Evolutionary conservation across 805 yeast genomes (phyloP).

Genomic region (Ogataea pilisensis): DNA sequence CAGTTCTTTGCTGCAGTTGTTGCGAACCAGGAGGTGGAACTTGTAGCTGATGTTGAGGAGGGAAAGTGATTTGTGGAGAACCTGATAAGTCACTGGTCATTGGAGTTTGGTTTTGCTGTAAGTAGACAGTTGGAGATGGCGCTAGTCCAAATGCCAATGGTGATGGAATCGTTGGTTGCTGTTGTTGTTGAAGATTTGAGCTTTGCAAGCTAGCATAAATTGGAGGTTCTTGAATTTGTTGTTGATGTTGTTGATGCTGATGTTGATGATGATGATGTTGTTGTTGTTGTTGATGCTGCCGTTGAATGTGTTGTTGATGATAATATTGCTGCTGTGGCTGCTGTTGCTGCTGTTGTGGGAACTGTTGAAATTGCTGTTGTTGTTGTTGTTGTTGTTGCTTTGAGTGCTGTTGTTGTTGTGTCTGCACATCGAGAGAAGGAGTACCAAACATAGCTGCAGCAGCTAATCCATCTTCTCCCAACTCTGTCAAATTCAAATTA

Average conservation of each 20-base stretch:
- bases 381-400: background rate
- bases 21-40: background rate
- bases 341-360: background rate
- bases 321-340: slow-evolving; percentile 1
- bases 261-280: slow-evolving; percentile 1
- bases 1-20: background rate
- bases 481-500: slow-evolving; percentile 4
- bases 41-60: background rate
- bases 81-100: background rate
- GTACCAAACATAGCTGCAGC: background rate
- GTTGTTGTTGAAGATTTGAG: background rate
- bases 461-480: background rate
- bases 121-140: background rate
- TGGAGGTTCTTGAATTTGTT: background rate
- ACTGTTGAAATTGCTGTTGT: slow-evolving; percentile 1
- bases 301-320: background rate
- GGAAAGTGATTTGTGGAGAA: background rate
- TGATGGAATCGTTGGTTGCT: background rate
- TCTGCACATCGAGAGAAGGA: background rate
- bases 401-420: background rate
- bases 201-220: background rate
- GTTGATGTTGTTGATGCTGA: background rate
- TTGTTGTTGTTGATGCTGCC: background rate
- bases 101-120: background rate
- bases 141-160: background rate